Evolutionary conservation across 345 rosid genomes (phyloP).

Genomic region (Camelina sativa): DNA sequence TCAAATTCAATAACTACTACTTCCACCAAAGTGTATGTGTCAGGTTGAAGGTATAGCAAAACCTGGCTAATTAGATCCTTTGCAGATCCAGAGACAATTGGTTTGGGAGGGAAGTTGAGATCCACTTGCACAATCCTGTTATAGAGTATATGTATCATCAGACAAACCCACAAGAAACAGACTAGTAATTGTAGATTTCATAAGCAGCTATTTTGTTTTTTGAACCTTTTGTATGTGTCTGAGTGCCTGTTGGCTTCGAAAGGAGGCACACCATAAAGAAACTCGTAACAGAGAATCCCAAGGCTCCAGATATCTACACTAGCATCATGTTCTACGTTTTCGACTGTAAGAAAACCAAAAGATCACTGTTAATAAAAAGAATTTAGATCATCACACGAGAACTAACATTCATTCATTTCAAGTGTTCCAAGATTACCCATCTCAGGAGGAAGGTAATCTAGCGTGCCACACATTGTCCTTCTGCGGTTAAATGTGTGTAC

Average conservation of each 20-base stretch:
- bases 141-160: not conserved
- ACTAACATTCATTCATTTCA: conserved; percentile 1
- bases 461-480: conserved; percentile 95
- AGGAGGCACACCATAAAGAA: conserved; percentile 87
- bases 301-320: conserved; percentile 99
- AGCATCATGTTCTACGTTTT: conserved; percentile 95
- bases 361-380: not conserved
- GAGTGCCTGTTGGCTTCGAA: conserved; percentile 95
- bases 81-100: conserved; percentile 84
- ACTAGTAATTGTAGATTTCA: not conserved
- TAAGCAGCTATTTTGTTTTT: not conserved
- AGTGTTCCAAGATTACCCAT: conserved; percentile 64
- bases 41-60: not conserved
- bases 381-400: not conserved
- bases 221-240: conserved; percentile 86
- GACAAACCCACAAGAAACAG: conserved; percentile 15
- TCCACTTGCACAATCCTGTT: conserved; percentile 96
- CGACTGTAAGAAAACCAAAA: conserved; percentile 54
- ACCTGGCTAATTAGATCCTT: conserved; percentile 96
- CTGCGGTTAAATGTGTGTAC: conserved; percentile 98
- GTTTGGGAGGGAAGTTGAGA: conserved; percentile 88
- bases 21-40: not conserved
- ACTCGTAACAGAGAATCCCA: conserved; percentile 92
- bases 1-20: conserved; percentile 5
- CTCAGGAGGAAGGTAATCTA: conserved; percentile 99